Evolutionary conservation across 2,329 filamentous ascomycete species (phyloP), one percentile per base, ranked within the genome.

Genomic region (Colletotrichum horii): DNA sequence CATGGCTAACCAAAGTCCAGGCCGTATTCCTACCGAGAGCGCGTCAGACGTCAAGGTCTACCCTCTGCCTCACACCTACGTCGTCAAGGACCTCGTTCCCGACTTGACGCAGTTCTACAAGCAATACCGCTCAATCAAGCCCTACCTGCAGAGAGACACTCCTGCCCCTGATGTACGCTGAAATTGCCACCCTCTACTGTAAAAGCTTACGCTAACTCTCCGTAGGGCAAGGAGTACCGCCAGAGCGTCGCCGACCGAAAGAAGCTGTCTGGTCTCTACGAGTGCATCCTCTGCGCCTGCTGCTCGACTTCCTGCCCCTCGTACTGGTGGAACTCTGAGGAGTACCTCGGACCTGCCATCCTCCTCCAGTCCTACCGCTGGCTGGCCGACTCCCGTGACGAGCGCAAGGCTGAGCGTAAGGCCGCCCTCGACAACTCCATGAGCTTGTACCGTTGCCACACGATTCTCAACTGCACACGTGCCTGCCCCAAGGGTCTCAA

Each of bases 51-150:
- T 94, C 83, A 96, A 98, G 89, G 96, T 99, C 87, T 99, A 99
- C 89, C 97, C 97, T 77, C 91, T 99, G 80, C 97, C 97, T 81
- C 97, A 99, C 89, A 98, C 96, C 86, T 99, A 98, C 88, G 95
- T 99, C 80, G 96, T 99, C 88, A 99, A 98, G 92, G 97, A 99
- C 85, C 93, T 99, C 78, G 97, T 99, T 38, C 96, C 97, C 75
- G 97, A 99, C 85, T 89, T 99, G 89, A 99, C 97, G 78, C 94
- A 97, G 83, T 98, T 99, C 89, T 99, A 99, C 93, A 98, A 98
- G 92, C 97, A 99, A 91, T 99, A 99, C 92, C 98, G 98, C 89
- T 98, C 96, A 19, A 98, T 99, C 88, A 98, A 98, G 93, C 97
- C 97, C 58, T 99, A 98, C 86, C 93, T 99, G 70, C 97, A 98